phyloP scores from a whole-genome alignment of 192 early-diverging fungal species.

The Linnemannia zychae region DNA sequence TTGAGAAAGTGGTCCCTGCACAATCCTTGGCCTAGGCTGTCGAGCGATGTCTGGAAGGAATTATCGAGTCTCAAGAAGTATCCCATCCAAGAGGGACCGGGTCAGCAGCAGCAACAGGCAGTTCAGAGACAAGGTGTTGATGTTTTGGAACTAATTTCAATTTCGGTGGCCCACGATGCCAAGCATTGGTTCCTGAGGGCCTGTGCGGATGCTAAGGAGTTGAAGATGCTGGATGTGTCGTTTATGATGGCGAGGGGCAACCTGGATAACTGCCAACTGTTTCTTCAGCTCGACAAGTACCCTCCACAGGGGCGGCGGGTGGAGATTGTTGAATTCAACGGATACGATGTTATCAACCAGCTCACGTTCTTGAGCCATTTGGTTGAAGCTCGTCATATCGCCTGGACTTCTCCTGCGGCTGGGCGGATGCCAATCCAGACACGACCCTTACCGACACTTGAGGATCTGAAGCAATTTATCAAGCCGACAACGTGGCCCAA shows the following conservation, averaged over 20 bases:
- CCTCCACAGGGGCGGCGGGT: background rate
- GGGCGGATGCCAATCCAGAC: background rate
- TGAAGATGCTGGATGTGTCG: background rate
- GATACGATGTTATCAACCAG: background rate
- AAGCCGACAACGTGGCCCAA: background rate
- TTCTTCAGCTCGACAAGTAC: background rate
- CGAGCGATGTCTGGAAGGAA: background rate
- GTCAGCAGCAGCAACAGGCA: too few relatives aligned
- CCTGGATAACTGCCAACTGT: background rate
- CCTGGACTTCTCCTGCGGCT: background rate
- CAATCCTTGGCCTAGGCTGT: background rate
- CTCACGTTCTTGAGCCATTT: background rate
- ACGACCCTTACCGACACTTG: background rate
- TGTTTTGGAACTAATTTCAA: background rate
- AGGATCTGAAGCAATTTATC: background rate
- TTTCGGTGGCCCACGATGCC: background rate
- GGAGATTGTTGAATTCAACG: background rate
- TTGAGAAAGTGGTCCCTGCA: background rate
- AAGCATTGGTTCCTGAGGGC: slow-evolving; percentile 8
- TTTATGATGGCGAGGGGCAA: background rate
- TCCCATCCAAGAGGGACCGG: too few relatives aligned
- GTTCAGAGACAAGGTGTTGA: background rate
- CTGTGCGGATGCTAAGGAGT: background rate
- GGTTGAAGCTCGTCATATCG: background rate
- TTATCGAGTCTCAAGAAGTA: background rate